Conservation (phyloP, 257 asterid species). For the Gentiana macrophylla region DNA sequence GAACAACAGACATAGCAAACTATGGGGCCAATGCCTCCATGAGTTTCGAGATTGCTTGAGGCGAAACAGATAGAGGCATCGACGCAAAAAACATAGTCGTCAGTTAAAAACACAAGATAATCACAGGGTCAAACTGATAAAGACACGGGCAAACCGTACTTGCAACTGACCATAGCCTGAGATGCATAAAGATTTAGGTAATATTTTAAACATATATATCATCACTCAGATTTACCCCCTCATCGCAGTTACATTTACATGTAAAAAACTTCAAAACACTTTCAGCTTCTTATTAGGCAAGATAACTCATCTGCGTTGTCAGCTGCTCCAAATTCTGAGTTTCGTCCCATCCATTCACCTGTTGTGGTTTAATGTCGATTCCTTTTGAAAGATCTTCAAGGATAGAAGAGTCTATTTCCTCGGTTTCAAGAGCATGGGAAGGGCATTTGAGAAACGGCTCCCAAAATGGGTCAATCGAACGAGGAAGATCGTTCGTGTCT, state of each 20-base stretch:
- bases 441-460: conserved; percentile 70
- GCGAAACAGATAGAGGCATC: too few species aligned
- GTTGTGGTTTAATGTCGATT: conserved; percentile 18
- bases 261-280: conserved; percentile 21
- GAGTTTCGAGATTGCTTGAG: too few species aligned
- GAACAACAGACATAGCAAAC: too few species aligned
- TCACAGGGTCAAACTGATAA: too few species aligned
- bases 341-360: conserved; percentile 45
- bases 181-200: too few species aligned
- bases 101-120: too few species aligned
- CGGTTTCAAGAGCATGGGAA: conserved; percentile 27
- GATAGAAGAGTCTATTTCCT: conserved; percentile 17
- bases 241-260: conserved; percentile 2
- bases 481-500: conserved; percentile 41
- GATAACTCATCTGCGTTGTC: conserved; percentile 66
- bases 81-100: too few species aligned
- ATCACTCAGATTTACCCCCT: too few species aligned
- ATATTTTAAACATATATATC: too few species aligned
- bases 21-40: too few species aligned
- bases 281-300: conserved; percentile 30
- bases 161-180: too few species aligned
- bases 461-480: conserved; percentile 68
- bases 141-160: too few species aligned
- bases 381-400: conserved; percentile 24
- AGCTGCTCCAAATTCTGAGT: conserved; percentile 38